A percentile compares a stretch with the other conserved stretches of the same genome.
Evolutionary conservation across 345 rosid species (phyloP).

Genomic region (Hypericum perforatum): DNA sequence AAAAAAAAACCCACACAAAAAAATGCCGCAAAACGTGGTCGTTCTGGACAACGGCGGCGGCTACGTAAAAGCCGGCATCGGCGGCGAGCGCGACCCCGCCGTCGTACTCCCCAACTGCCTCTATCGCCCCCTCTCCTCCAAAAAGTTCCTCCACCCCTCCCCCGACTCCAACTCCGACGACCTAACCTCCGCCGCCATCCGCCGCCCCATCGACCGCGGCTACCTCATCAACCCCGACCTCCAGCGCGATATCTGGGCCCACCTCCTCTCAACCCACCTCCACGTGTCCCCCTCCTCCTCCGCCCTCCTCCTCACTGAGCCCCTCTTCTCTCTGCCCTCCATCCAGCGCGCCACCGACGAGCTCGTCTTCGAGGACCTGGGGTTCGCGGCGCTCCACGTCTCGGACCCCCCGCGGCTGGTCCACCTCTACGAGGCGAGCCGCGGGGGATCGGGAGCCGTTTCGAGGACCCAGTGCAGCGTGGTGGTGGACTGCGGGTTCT

Average conservation of each 20-base stretch:
- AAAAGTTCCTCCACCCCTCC: constrained; percentile 56
- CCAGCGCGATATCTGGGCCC: constrained; percentile 85
- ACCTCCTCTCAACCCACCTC: constrained; percentile 60
- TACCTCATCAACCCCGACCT: constrained; percentile 77
- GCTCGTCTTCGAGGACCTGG: constrained; percentile 86
- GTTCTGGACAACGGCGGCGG: constrained; percentile 95
- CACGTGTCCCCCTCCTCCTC: constrained; percentile 42
- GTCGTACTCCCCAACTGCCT: constrained; percentile 72
- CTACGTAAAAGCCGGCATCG: constrained; percentile 64
- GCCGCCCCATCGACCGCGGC: constrained; percentile 94
- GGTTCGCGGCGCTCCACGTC: constrained; percentile 54
- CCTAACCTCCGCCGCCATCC: constrained; percentile 84
- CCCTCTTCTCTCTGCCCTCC: constrained; percentile 61
- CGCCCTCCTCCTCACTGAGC: constrained; percentile 73
- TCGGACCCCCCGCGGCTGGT: constrained; percentile 67
- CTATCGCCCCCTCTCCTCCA: constrained; percentile 67
- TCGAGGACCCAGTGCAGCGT: constrained; percentile 65
- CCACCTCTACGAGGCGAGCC: constrained; percentile 77
- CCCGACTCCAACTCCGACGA: constrained; percentile 41
- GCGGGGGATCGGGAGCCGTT: constrained; percentile 40
- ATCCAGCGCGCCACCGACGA: constrained; percentile 74
- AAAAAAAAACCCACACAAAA: neutral
- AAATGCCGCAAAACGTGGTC: constrained; percentile 26
- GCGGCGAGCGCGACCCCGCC: constrained; percentile 75
- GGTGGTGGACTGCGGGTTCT: constrained; percentile 87